Conservation (phyloP, 371 early-diverging fungal species). For the Capillidium rhysosporum region DNA sequence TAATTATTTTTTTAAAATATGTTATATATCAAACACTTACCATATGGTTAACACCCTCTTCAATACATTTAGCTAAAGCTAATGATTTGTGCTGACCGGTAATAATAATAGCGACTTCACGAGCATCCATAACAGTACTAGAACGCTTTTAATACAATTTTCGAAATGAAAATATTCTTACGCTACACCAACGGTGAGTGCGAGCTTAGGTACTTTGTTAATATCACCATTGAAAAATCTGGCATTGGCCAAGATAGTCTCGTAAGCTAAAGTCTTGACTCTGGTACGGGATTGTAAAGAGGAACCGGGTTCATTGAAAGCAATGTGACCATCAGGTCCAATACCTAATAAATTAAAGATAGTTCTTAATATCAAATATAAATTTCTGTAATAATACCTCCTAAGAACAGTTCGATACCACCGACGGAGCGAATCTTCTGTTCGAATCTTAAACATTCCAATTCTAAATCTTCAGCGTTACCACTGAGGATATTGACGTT, state of each 20-base stretch:
- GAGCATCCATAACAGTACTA: constrained; percentile 70
- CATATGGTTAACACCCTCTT: constrained; percentile 48
- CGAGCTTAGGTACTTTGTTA: constrained; percentile 69
- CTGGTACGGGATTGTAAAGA: constrained; percentile 64
- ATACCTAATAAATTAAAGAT: constrained; percentile 20
- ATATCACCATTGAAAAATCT: constrained; percentile 76
- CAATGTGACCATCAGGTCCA: constrained; percentile 82
- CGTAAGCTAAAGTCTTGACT: constrained; percentile 78
- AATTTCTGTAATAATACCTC: constrained; percentile 18
- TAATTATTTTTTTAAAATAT: not conserved
- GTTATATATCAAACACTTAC: not conserved
- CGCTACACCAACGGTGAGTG: constrained; percentile 75
- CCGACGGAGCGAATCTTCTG: constrained; percentile 52
- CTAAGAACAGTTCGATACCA: constrained; percentile 65
- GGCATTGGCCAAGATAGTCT: constrained; percentile 75
- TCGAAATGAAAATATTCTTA: constrained; percentile 15
- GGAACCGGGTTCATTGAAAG: constrained; percentile 83
- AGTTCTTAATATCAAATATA: not conserved
- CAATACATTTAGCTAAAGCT: constrained; percentile 68
- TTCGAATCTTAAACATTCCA: constrained; percentile 59
- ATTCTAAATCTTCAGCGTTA: constrained; percentile 57
- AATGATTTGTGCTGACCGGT: constrained; percentile 70
- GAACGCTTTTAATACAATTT: not conserved
- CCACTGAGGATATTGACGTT: constrained; percentile 71
- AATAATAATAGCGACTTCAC: constrained; percentile 68